Evolutionary conservation across 2,329 filamentous ascomycete genomes (phyloP), one percentile per base, ranked within the genome.

Genomic region (Fusarium sp.): DNA sequence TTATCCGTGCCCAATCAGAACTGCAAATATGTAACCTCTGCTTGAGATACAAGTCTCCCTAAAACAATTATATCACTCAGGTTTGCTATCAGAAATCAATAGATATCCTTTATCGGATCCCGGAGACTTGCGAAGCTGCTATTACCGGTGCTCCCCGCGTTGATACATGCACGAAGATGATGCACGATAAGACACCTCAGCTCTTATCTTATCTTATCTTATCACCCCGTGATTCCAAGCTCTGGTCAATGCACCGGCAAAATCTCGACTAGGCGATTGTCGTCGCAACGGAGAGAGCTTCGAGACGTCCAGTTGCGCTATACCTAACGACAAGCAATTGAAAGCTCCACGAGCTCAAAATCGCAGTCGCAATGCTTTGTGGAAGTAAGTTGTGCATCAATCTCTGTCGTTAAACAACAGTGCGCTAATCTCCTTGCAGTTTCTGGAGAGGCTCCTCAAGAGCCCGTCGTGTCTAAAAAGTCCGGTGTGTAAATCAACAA

Each of bases 381-480:
- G 79, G 78, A 82, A 85, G 82, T 82, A 76, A 75, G 80, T 75
- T 59, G 1, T 9, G 8, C 8, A 33, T 8, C 15, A 8, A 20
- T 15, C 8, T 9, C 5, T 10, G 10, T 55, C 15, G 47, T 19
- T n/a, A 54, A 50, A 35, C 7, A 19, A 6, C 15, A 22, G 33
- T 55, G 67, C 46, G 68, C 73, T 65, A 64, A 72, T 64, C 13
- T 26, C 35, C 47, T 43, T 63, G 56, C 76, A 97, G 95, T 99
- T 81, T 99, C 96, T 67, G 96, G 96, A 82, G 95, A 97, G 87
- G 90, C 93, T 83, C 95, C 96, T 70, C 92, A 97, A 83, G 91
- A 94, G 82, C 94, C 96, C 56, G 95, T 98, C 72, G 92, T 94
- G 76, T 99, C 96, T 77, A 91, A 92, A 80, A 97, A 97, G 83